Conservation (phyloP, 441 rosid species). For the Syzygium malaccense region DNA sequence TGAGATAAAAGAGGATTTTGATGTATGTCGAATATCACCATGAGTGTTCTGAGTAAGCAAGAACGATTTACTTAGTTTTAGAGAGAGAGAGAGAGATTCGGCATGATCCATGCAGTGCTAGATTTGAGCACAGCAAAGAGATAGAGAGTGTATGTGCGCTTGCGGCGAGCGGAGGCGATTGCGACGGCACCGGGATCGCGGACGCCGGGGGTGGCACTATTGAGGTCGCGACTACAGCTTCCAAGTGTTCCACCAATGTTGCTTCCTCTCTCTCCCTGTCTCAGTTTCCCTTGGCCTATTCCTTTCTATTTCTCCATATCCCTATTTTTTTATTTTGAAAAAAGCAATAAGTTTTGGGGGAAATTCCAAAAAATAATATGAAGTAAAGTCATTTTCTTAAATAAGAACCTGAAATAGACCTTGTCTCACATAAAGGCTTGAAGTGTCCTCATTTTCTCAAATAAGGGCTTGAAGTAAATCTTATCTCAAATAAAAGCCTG, state of each 20-base stretch:
- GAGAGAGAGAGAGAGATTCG: not conserved
- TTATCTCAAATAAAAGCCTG: too few relatives aligned
- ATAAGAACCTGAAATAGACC: too few relatives aligned
- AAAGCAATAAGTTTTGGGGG: fast-evolving
- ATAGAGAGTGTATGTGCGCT: too few relatives aligned
- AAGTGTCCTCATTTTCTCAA: too few relatives aligned
- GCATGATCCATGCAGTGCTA: fast-evolving
- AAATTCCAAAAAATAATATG: too few relatives aligned
- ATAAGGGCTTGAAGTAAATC: too few relatives aligned
- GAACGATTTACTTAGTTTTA: fast-evolving
- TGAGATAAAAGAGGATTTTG: fast-evolving
- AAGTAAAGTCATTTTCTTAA: too few relatives aligned
- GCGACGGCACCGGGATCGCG: fast-evolving
- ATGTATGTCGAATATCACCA: fast-evolving
- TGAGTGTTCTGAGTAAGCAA: fast-evolving
- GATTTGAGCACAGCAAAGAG: fast-evolving
- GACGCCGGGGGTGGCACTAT: fast-evolving
- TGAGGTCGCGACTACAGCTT: fast-evolving
- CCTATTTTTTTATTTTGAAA: not conserved
- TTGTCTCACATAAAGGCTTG: too few relatives aligned
- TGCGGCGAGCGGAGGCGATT: fast-evolving
- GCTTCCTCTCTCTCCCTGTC: not conserved
- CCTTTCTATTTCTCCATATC: not conserved
- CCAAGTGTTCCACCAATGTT: not conserved
- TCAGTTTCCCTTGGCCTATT: not conserved